These are phyloP conservation scores for Kickxella alabastrina DNA, from an alignment of 192 early-diverging fungal species.

Conservation along the genomic window DNA sequence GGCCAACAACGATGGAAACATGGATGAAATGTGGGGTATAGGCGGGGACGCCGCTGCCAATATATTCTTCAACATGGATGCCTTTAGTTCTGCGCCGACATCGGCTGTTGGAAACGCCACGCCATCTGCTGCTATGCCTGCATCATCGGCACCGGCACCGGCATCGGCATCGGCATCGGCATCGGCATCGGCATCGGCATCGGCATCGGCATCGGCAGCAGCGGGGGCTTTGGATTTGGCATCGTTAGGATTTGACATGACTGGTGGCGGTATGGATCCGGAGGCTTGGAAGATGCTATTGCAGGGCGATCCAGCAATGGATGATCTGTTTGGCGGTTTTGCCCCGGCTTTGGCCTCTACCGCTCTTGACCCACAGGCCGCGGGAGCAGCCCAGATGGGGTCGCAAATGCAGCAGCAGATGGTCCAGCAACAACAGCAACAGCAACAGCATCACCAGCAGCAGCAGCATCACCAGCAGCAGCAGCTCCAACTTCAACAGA, in stretches of 20 bases:
- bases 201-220: no score
- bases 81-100: slow-evolving; percentile 34
- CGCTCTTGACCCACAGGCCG: background rate
- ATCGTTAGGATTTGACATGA: slow-evolving; percentile 35
- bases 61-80: slow-evolving; percentile 50
- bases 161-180: no score
- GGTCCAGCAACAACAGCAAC: background rate
- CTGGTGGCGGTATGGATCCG: slow-evolving; percentile 25
- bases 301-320: slow-evolving; percentile 37
- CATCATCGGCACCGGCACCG: no score
- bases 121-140: background rate
- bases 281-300: slow-evolving; percentile 35
- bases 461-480: no score
- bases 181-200: no score
- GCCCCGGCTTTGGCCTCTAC: slow-evolving; percentile 1
- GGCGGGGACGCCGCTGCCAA: slow-evolving; percentile 20
- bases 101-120: slow-evolving; percentile 9
- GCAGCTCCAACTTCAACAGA: no score
- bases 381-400: background rate
- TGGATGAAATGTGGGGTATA: slow-evolving; percentile 41
- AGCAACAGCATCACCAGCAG: no score
- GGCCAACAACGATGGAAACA: slow-evolving; percentile 3
- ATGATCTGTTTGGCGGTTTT: slow-evolving; percentile 17
- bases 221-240: slow-evolving; percentile 19
- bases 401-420: background rate